These are phyloP conservation scores for Cucurbita maxima DNA, from an alignment of 306 rosid species.

Conservation along the genomic window DNA sequence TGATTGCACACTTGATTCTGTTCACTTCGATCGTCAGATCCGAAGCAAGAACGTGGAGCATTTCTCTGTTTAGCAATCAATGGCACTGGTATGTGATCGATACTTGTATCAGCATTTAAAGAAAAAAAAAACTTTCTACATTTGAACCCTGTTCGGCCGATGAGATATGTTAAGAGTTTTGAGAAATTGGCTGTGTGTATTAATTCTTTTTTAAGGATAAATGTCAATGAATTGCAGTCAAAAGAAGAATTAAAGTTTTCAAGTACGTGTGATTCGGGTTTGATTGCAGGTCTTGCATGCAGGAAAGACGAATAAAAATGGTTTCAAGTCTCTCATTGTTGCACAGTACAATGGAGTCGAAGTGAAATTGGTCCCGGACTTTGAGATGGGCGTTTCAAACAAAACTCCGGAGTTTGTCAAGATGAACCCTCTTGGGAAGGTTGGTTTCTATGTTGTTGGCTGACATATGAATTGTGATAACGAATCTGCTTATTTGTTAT, in stretches of 20 bases:
- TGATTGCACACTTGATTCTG: neutral
- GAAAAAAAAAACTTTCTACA: neutral
- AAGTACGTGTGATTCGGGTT: neutral
- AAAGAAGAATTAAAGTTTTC: neutral
- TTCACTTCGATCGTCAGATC: neutral
- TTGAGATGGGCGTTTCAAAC: constrained; percentile 62
- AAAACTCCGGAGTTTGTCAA: constrained; percentile 61
- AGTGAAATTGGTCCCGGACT: constrained; percentile 29
- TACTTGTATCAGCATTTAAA: neutral
- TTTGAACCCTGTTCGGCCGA: neutral
- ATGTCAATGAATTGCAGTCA: neutral
- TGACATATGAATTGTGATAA: neutral
- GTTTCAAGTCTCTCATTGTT: constrained; percentile 42
- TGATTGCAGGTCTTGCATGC: constrained; percentile 43
- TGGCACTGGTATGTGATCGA: neutral
- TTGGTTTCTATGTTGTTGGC: neutral
- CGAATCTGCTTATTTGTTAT: neutral
- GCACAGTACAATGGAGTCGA: constrained; percentile 46
- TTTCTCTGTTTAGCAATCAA: neutral
- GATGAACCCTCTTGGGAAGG: constrained; percentile 84
- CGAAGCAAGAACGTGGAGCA: neutral
- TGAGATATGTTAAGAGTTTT: neutral
- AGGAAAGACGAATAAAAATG: constrained; percentile 32
- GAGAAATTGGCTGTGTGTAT: neutral
- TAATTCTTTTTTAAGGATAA: neutral